These are phyloP conservation scores for Picea sitchensis DNA, from an alignment of 75 land plant species.

Conservation along the genomic window DNA sequence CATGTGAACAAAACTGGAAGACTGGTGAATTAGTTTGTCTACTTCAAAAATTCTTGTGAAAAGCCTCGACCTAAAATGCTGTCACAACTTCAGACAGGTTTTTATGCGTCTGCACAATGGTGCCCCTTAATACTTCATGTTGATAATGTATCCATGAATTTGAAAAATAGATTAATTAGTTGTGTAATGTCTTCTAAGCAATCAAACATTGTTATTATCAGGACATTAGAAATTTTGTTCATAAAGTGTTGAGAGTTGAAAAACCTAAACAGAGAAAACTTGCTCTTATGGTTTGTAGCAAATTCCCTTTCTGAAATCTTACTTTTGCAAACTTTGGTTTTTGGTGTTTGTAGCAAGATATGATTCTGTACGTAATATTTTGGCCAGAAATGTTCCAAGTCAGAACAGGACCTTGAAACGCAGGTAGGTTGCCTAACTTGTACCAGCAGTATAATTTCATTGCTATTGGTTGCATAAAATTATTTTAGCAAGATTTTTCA, in stretches of 20 bases:
- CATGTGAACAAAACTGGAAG: too few relatives aligned
- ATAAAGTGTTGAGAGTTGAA: background rate
- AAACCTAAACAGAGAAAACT: background rate
- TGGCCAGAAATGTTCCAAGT: constrained; percentile 47
- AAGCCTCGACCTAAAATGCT: too few relatives aligned
- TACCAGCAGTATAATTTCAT: background rate
- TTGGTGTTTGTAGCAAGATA: constrained; percentile 49
- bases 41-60: too few relatives aligned
- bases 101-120: too few relatives aligned
- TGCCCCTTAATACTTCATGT: background rate
- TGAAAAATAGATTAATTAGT: background rate
- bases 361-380: constrained; percentile 42
- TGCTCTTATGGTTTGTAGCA: background rate
- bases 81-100: too few relatives aligned
- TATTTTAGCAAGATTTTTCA: background rate
- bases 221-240: background rate
- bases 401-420: constrained; percentile 73
- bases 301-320: background rate
- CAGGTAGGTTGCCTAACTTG: constrained; percentile 34
- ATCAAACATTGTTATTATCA: background rate
- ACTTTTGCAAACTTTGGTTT: background rate
- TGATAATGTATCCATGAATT: background rate
- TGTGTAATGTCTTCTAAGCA: background rate
- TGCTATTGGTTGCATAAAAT: background rate
- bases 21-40: too few relatives aligned